Conservation (phyloP, 257 asterid genomes). For the Salvia rosmarinus region DNA sequence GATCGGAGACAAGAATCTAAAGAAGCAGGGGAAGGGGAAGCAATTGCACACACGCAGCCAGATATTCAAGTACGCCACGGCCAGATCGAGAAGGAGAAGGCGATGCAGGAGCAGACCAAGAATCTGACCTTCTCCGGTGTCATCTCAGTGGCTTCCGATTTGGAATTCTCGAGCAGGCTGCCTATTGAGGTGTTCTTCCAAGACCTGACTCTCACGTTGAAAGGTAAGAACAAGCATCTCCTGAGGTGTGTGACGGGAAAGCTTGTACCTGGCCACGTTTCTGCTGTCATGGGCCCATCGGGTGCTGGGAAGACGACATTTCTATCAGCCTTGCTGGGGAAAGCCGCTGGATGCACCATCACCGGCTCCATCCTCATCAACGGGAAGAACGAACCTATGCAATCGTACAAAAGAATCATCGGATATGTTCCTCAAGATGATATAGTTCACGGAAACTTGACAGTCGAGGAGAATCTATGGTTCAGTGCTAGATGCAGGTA, state of each 20-base stretch:
- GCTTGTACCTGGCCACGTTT: constrained; percentile 83
- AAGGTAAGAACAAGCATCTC: constrained; percentile 83
- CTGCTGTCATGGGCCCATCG: constrained; percentile 99
- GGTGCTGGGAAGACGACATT: constrained; percentile 99
- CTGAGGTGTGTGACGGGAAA: constrained; percentile 88
- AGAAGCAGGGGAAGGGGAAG: constrained; percentile 68
- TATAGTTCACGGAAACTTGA: constrained; percentile 95
- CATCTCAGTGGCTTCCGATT: constrained; percentile 73
- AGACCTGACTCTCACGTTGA: constrained; percentile 82
- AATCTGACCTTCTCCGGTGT: constrained; percentile 91
- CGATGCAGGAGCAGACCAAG: constrained; percentile 79
- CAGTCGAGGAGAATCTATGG: constrained; percentile 99
- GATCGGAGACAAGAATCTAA: constrained; percentile 85
- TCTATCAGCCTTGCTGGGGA: constrained; percentile 93
- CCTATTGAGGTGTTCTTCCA: constrained; percentile 88
- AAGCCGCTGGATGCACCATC: constrained; percentile 85
- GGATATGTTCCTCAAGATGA: constrained; percentile 99
- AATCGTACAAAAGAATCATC: constrained; percentile 77
- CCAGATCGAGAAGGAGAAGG: constrained; percentile 93
- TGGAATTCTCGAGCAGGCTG: constrained; percentile 63
- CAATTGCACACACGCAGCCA: constrained; percentile 91
- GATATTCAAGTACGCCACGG: constrained; percentile 96
- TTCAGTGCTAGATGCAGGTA: constrained; percentile 99
- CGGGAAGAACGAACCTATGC: constrained; percentile 76
- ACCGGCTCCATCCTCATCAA: constrained; percentile 83